These are phyloP conservation scores for Colletotrichum limetticola DNA, from an alignment of 2,329 filamentous ascomycete species.

Conservation along the genomic window DNA sequence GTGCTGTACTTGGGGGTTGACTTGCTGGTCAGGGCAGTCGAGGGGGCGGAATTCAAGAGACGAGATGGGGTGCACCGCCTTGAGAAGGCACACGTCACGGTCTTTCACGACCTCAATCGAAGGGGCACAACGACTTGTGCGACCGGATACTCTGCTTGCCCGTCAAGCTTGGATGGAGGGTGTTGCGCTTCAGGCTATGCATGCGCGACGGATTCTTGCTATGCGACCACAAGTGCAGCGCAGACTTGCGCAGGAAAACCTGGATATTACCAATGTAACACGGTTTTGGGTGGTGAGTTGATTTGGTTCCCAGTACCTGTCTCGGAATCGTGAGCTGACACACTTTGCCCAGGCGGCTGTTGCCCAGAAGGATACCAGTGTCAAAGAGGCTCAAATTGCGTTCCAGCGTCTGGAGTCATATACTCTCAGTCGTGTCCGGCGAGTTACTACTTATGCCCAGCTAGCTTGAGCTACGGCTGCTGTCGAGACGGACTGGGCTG, in stretches of 20 bases:
- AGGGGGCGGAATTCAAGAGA: slow-evolving; percentile 42
- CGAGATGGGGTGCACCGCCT: slow-evolving; percentile 45
- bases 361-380: slow-evolving; percentile 60
- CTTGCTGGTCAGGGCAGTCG: not conserved
- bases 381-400: slow-evolving; percentile 50
- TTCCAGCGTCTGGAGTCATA: slow-evolving; percentile 54
- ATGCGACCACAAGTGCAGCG: slow-evolving; percentile 56
- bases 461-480: slow-evolving; percentile 63
- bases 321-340: slow-evolving; percentile 3
- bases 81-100: slow-evolving; percentile 40
- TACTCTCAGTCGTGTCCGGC: slow-evolving; percentile 54
- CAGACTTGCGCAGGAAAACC: slow-evolving; percentile 48
- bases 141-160: slow-evolving; percentile 45
- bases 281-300: slow-evolving; percentile 47
- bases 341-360: slow-evolving; percentile 49
- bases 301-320: slow-evolving; percentile 20
- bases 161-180: slow-evolving; percentile 53
- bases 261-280: slow-evolving; percentile 54
- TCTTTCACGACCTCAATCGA: slow-evolving; percentile 9
- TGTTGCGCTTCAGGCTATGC: slow-evolving; percentile 61
- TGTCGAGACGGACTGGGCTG: slow-evolving; percentile 63
- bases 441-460: slow-evolving; percentile 60
- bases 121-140: slow-evolving; percentile 40
- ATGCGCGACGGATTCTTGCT: slow-evolving; percentile 60
- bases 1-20: slow-evolving; percentile 4